phyloP scores from a whole-genome alignment of 164 flowering plant species.

The Echeveria elegans region DNA sequence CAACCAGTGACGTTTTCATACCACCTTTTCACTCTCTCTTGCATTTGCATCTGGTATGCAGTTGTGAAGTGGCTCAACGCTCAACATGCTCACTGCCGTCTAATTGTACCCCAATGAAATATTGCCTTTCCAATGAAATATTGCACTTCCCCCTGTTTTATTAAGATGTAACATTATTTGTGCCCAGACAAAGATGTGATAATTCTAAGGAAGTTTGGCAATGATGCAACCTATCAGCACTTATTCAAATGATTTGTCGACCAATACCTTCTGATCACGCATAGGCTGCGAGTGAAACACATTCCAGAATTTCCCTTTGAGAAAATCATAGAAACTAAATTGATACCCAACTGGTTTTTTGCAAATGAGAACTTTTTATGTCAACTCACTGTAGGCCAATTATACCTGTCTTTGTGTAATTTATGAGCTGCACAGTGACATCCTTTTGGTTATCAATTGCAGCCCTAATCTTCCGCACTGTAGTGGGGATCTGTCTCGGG shows the following conservation, averaged over 20 bases:
- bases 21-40: slow-evolving; percentile 69
- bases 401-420: slow-evolving; percentile 91
- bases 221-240: too few species aligned
- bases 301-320: slow-evolving; percentile 95
- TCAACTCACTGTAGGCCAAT: neutral
- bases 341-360: neutral
- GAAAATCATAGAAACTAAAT: slow-evolving; percentile 4
- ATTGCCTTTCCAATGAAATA: slow-evolving; percentile 92
- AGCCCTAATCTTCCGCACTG: slow-evolving; percentile 75
- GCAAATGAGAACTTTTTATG: neutral
- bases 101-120: slow-evolving; percentile 95
- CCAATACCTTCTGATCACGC: slow-evolving; percentile 85
- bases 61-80: slow-evolving; percentile 76
- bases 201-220: too few species aligned
- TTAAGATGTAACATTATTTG: too few species aligned
- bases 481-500: slow-evolving; percentile 95
- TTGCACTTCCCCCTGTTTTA: slow-evolving; percentile 76
- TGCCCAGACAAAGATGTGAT: too few species aligned
- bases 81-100: slow-evolving; percentile 96
- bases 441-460: slow-evolving; percentile 85
- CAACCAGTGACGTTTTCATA: slow-evolving; percentile 12
- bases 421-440: slow-evolving; percentile 92
- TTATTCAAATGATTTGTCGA: too few species aligned
- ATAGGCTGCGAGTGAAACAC: slow-evolving; percentile 94
- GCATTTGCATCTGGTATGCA: slow-evolving; percentile 77